These are phyloP conservation scores for Ascosphaera apis DNA, from an alignment of 2,329 filamentous ascomycete genomes.

Conservation along the genomic window DNA sequence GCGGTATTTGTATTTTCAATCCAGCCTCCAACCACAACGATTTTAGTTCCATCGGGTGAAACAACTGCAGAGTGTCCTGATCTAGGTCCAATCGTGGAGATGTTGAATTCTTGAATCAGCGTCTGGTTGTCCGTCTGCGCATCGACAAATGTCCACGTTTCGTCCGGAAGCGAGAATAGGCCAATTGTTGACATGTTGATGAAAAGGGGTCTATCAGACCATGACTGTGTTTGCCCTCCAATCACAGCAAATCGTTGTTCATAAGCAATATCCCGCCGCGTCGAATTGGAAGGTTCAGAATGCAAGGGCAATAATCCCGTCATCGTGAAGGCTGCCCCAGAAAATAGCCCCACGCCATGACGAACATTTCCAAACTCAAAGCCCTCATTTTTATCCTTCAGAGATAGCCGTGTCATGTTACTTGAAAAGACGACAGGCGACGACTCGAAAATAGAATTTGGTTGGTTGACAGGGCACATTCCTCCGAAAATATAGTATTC, in stretches of 20 bases:
- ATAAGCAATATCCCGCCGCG: constrained; percentile 44
- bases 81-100: constrained; percentile 44
- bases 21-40: constrained; percentile 78
- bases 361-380: constrained; percentile 12
- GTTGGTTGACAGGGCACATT: constrained; percentile 45
- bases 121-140: constrained; percentile 26
- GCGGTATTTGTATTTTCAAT: constrained; percentile 57
- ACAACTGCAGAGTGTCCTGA: constrained; percentile 77
- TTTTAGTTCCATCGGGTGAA: constrained; percentile 50
- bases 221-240: constrained; percentile 70
- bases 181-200: constrained; percentile 88
- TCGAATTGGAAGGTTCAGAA: constrained; percentile 38
- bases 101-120: constrained; percentile 33
- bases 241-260: constrained; percentile 60
- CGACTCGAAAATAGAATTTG: constrained; percentile 36
- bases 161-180: constrained; percentile 65
- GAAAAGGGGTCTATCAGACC: constrained; percentile 55
- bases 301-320: constrained; percentile 49
- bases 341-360: constrained; percentile 29
- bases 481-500: constrained; percentile 62
- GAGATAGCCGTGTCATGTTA: constrained; percentile 41
- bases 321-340: constrained; percentile 71
- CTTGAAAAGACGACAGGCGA: constrained; percentile 56
- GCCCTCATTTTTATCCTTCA: constrained; percentile 6
- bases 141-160: constrained; percentile 61